phyloP scores from a whole-genome alignment of 192 early-diverging fungal species.

The Backusella tarrabulga region DNA sequence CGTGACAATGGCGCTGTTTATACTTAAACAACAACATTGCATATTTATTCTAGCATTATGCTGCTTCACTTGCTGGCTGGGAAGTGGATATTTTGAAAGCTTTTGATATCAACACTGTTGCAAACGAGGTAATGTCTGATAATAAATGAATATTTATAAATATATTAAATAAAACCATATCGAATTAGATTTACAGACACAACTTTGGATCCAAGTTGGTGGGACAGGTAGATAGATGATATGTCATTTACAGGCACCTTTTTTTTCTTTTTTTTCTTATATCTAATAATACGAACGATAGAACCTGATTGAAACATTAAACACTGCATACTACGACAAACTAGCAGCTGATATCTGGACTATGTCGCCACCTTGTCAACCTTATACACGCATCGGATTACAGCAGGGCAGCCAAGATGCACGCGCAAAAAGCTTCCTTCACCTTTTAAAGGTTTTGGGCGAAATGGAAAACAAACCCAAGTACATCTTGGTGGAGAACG shows the following conservation, averaged over 20 bases:
- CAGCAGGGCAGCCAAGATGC: conserved; percentile 69
- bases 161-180: background rate
- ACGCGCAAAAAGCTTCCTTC: conserved; percentile 73
- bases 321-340: conserved; percentile 57
- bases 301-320: conserved; percentile 64
- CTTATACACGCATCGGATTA: conserved; percentile 70
- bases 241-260: too few species aligned
- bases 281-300: conserved; percentile 7
- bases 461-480: conserved; percentile 54
- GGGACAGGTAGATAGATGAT: conserved; percentile 28
- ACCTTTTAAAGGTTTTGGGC: conserved; percentile 62
- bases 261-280: too few species aligned
- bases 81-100: conserved; percentile 70
- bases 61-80: conserved; percentile 62
- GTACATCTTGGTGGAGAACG: conserved; percentile 78
- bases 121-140: conserved; percentile 61
- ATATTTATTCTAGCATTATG: conserved; percentile 63
- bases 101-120: conserved; percentile 93
- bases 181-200: conserved; percentile 28
- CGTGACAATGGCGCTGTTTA: background rate
- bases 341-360: conserved; percentile 71
- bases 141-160: background rate
- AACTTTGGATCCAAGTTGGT: conserved; percentile 31
- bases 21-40: background rate
- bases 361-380: conserved; percentile 85